Percentiles rank a stretch among this genome's conserved stretches.
Conservation (phyloP, 2,329 filamentous ascomycete genomes). For the Arthroderma sp. region DNA sequence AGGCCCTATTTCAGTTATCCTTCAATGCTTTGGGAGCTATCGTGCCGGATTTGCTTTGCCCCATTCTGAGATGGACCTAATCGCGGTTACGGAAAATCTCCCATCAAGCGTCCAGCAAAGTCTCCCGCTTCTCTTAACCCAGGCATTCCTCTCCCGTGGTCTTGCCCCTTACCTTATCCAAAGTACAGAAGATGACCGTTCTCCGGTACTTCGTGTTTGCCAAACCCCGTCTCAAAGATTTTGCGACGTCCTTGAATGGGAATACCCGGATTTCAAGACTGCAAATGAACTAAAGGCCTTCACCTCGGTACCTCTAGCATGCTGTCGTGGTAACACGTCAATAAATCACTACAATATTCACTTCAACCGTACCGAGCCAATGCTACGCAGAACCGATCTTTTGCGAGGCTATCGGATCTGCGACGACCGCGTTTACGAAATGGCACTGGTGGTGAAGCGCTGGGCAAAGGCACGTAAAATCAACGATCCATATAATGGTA, state of each 20-base stretch:
- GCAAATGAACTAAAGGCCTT: background rate
- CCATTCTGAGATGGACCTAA: slow-evolving; percentile 79
- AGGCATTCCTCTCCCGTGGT: slow-evolving; percentile 57
- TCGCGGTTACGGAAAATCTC: slow-evolving; percentile 36
- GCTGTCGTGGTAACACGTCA: background rate
- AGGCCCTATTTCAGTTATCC: background rate
- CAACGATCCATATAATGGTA: slow-evolving; percentile 76
- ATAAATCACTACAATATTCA: slow-evolving; percentile 56
- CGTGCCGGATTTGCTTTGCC: slow-evolving; percentile 76
- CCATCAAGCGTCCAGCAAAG: slow-evolving; percentile 46
- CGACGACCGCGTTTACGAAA: slow-evolving; percentile 61
- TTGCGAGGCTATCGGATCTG: slow-evolving; percentile 72
- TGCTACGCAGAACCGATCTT: slow-evolving; percentile 69
- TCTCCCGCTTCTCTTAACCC: slow-evolving; percentile 65
- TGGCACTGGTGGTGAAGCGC: slow-evolving; percentile 78
- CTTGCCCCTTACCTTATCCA: slow-evolving; percentile 67
- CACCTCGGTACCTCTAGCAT: background rate
- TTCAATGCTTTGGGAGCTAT: slow-evolving; percentile 69
- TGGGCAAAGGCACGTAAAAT: slow-evolving; percentile 81
- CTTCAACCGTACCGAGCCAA: slow-evolving; percentile 65
- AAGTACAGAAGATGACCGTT: slow-evolving; percentile 47
- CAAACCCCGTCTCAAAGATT: slow-evolving; percentile 54
- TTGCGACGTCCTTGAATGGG: slow-evolving; percentile 23
- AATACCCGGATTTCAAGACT: slow-evolving; percentile 12
- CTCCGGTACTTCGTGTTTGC: slow-evolving; percentile 82